A percentile compares a stretch with the other conserved stretches of the same genome.
phyloP scores from a whole-genome alignment of 306 rosid genomes.

The Prunus mongolica region DNA sequence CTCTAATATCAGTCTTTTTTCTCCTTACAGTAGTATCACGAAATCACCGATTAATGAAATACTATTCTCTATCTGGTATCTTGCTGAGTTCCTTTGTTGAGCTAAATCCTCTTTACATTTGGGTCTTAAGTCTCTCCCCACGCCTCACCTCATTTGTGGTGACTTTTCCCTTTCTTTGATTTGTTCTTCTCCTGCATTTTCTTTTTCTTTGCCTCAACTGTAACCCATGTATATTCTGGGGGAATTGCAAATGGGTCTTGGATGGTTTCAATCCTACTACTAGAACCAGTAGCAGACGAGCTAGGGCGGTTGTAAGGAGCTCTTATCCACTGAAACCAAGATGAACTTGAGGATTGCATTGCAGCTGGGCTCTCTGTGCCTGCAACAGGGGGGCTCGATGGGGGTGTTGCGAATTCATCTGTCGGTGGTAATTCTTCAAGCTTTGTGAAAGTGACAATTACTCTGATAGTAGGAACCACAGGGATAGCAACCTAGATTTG shows the following conservation, averaged over 20 bases:
- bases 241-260: slow-evolving; percentile 92
- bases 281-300: slow-evolving; percentile 49
- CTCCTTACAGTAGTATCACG: slow-evolving; percentile 26
- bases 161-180: slow-evolving; percentile 77
- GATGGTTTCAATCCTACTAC: slow-evolving; percentile 75
- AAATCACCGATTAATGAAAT: slow-evolving; percentile 23
- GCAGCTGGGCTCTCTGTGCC: slow-evolving; percentile 64
- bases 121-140: slow-evolving; percentile 9
- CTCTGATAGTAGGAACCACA: slow-evolving; percentile 92
- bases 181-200: slow-evolving; percentile 92
- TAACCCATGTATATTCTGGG: slow-evolving; percentile 75
- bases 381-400: slow-evolving; percentile 66
- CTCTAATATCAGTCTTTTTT: neutral
- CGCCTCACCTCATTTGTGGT: slow-evolving; percentile 31
- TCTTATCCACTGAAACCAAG: slow-evolving; percentile 99
- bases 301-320: slow-evolving; percentile 76
- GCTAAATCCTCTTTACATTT: slow-evolving; percentile 28
- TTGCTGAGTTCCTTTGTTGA: slow-evolving; percentile 24
- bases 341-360: slow-evolving; percentile 42
- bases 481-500: slow-evolving; percentile 86
- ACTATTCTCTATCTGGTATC: slow-evolving; percentile 31
- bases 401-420: slow-evolving; percentile 85
- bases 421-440: slow-evolving; percentile 80
- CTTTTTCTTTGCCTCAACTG: slow-evolving; percentile 80
- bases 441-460: slow-evolving; percentile 85